phyloP scores from a whole-genome alignment of 1,139 yeast genomes.

The Blastobotrys niveus region DNA sequence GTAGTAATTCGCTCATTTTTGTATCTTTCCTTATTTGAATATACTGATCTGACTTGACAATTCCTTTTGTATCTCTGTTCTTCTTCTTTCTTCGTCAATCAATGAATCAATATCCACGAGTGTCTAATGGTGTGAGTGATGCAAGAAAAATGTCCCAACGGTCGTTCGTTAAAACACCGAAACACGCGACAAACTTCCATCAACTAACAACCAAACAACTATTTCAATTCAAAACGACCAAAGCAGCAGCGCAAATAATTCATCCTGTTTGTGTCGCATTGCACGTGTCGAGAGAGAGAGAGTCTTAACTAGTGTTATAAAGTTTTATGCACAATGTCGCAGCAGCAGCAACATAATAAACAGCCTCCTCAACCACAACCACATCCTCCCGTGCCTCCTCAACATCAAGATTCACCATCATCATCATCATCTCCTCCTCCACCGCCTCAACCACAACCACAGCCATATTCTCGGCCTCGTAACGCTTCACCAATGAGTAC shows the following conservation, averaged over 20 bases:
- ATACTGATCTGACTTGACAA: too few species aligned
- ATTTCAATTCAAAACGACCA: not conserved
- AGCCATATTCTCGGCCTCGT: constrained; percentile 8
- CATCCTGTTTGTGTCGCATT: too few species aligned
- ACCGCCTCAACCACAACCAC: not conserved
- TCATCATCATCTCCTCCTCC: constrained; percentile 1
- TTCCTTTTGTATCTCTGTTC: too few species aligned
- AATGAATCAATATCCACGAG: too few species aligned
- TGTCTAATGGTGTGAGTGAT: not conserved
- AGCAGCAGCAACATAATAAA: not conserved
- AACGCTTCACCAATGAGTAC: constrained; percentile 42
- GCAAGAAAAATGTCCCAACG: not conserved
- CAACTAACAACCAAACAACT: not conserved
- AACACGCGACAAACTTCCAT: not conserved
- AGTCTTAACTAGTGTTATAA: not conserved
- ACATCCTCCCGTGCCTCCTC: not conserved
- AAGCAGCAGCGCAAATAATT: not conserved
- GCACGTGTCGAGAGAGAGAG: too few species aligned
- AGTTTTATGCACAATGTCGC: not conserved
- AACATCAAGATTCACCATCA: not conserved
- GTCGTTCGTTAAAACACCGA: too few species aligned
- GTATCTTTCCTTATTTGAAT: too few species aligned
- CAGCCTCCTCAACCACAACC: not conserved
- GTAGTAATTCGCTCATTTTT: not conserved
- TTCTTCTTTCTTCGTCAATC: too few species aligned